A percentile compares a stretch with the other conserved stretches of the same genome.
phyloP scores from a whole-genome alignment of 2,329 filamentous ascomycete genomes.

The Waltergamsia citrina region DNA sequence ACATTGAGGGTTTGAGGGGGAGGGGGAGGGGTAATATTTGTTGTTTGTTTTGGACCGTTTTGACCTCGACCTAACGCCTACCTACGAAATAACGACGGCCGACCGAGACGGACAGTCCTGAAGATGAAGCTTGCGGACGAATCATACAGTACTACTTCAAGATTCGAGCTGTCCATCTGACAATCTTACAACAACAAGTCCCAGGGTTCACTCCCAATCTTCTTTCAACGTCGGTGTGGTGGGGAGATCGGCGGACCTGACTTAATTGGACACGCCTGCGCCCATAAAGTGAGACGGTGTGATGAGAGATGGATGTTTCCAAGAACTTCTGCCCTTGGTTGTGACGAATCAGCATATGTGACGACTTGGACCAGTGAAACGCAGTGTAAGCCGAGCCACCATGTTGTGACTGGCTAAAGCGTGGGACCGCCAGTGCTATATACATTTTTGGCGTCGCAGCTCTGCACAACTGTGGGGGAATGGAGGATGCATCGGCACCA shows the following conservation, averaged over 20 bases:
- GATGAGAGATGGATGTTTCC: slow-evolving; percentile 5
- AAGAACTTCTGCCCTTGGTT: slow-evolving; percentile 6
- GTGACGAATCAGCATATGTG: slow-evolving; percentile 4
- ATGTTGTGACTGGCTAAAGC: slow-evolving; percentile 1
- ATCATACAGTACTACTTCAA: too few relatives aligned
- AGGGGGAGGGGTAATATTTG: slow-evolving; percentile 1
- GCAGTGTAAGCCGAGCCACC: neutral
- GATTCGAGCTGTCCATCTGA: neutral
- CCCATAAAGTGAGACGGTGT: slow-evolving; percentile 5
- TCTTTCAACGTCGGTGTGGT: too few relatives aligned
- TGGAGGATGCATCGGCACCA: neutral
- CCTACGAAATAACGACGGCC: too few relatives aligned
- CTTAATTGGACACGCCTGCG: slow-evolving; percentile 5
- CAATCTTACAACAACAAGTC: too few relatives aligned
- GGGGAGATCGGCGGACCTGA: neutral
- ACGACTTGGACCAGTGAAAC: slow-evolving; percentile 4
- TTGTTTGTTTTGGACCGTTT: neutral
- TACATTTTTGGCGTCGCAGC: too few relatives aligned
- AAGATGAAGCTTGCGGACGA: too few relatives aligned
- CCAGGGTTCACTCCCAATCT: too few relatives aligned
- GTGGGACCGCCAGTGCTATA: neutral
- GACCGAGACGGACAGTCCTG: too few relatives aligned
- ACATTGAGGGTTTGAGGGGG: slow-evolving; percentile 1
- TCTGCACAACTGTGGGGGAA: neutral
- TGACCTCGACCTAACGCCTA: neutral